Base-by-base conservation (phyloP, 768 basidiomycete species). In the Boletus rufocinnamomeus region DNA sequence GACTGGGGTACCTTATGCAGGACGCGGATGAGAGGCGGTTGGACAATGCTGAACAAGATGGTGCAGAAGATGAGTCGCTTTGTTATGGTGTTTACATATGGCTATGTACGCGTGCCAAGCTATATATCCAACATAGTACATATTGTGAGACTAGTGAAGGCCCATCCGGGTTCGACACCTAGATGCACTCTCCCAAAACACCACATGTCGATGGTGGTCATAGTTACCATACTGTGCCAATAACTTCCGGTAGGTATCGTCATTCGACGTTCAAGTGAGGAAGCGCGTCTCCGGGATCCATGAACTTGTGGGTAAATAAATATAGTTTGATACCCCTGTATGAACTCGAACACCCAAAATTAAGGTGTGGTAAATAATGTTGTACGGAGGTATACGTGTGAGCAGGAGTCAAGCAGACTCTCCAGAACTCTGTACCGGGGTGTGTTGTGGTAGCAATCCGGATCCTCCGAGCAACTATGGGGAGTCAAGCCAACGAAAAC, bases 1-100 rank as follows among this genome's bases (percentile, higher is more conserved):
- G 4, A 78, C 76, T 7, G 68, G 72, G 11, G 77, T 76, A 68
- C 81, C 81, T 25, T 81, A 74, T 54, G 76, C 78, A 4, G 81
- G 81, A 13, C 71, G 81, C n/a, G 81, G 81, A 23, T 66, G 49
- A 62, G 25, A 5, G 19, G 6, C 6, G 28, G 10, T 19, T 16
- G 14, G 19, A 25, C 13, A 6, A 17, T 25, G 25, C 8, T 25
- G 25, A n/a, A 13, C 13, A 9, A 3, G 19, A 48, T n/a, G 9
- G 21, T 11, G 4, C 8, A 34, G 30, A 34, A 34, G 14, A 34
- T 16, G 48, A 17, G 4, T 23, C n/a, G 25, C 14, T 45, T 45
- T 25, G 14, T 25, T 16, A 23, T 44, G 21, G 14, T 40, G 40
- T 37, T 17, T 0, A 35, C 34, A 35, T 34, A 34, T 34, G 32